Conservation (phyloP, 768 basidiomycete genomes). For the Mycena rosella region DNA sequence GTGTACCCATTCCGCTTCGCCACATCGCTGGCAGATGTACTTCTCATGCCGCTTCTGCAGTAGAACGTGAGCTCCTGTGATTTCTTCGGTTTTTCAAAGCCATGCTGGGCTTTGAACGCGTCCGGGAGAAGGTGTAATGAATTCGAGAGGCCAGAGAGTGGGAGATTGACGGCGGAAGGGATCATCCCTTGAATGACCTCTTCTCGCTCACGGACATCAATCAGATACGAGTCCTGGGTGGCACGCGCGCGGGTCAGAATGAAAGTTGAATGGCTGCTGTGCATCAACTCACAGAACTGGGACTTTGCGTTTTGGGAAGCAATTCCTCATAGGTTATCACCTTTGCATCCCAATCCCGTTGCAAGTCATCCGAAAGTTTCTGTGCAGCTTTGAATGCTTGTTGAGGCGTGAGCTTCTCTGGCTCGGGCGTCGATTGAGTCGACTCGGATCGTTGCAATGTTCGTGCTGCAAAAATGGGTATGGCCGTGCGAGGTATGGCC, state of each 20-base stretch:
- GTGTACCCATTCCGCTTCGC: conserved; percentile 85
- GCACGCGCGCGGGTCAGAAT: neutral
- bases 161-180: conserved; percentile 91
- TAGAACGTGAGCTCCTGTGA: conserved; percentile 88
- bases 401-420: conserved; percentile 43
- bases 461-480: conserved; percentile 36
- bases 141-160: conserved; percentile 80
- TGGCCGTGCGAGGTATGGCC: conserved; percentile 33
- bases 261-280: conserved; percentile 9
- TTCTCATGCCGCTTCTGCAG: conserved; percentile 90
- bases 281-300: conserved; percentile 65
- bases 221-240: conserved; percentile 73
- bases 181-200: conserved; percentile 94
- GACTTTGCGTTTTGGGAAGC: conserved; percentile 82
- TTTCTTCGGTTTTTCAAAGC: conserved; percentile 80
- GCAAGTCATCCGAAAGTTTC: conserved; percentile 56
- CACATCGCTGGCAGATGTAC: conserved; percentile 84
- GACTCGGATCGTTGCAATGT: conserved; percentile 34
- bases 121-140: conserved; percentile 70
- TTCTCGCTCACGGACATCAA: conserved; percentile 94
- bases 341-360: conserved; percentile 83
- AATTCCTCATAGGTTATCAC: conserved; percentile 84
- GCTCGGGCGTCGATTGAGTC: conserved; percentile 41
- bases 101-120: conserved; percentile 72
- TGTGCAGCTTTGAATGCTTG: conserved; percentile 47